These are phyloP conservation scores for Paecilomyces variotii DNA, from an alignment of 2,329 filamentous ascomycete genomes.

Conservation along the genomic window DNA sequence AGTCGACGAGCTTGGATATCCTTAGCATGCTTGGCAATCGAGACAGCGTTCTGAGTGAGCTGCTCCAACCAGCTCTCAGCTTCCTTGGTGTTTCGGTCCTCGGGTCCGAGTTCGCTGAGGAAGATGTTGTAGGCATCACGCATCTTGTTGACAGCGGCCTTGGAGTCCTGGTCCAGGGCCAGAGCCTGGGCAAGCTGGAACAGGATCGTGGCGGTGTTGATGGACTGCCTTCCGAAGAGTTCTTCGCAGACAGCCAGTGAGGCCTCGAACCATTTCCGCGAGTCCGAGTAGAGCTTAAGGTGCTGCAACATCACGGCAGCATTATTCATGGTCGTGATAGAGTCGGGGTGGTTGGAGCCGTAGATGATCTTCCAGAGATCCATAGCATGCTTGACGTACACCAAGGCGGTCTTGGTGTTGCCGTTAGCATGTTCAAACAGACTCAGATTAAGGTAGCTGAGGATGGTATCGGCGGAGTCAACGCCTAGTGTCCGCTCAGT, in stretches of 20 bases:
- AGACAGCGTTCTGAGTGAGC: constrained; percentile 89
- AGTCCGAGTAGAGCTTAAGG: constrained; percentile 89
- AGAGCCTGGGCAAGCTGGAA: constrained; percentile 97
- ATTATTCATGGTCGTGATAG: constrained; percentile 98
- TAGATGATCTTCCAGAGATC: constrained; percentile 97
- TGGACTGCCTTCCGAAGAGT: constrained; percentile 78
- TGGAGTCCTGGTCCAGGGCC: constrained; percentile 90
- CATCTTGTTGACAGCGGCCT: constrained; percentile 86
- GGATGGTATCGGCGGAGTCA: constrained; percentile 85
- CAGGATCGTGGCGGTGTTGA: constrained; percentile 88
- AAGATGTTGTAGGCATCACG: constrained; percentile 96
- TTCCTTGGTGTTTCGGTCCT: constrained; percentile 97
- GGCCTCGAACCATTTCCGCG: constrained; percentile 92
- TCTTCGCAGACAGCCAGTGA: constrained; percentile 82
- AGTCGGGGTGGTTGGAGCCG: constrained; percentile 86
- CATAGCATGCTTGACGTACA: constrained; percentile 85
- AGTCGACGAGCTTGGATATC: constrained; percentile 69
- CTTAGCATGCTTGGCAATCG: constrained; percentile 88
- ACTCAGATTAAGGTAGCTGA: constrained; percentile 92
- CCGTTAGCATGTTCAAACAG: constrained; percentile 88
- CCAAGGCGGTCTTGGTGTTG: constrained; percentile 79
- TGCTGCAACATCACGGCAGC: constrained; percentile 97
- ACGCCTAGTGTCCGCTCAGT: constrained; percentile 89
- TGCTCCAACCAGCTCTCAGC: constrained; percentile 95
- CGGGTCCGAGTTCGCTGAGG: constrained; percentile 71